phyloP scores from a whole-genome alignment of 148 eudicot species.

The Silene uniflora region DNA sequence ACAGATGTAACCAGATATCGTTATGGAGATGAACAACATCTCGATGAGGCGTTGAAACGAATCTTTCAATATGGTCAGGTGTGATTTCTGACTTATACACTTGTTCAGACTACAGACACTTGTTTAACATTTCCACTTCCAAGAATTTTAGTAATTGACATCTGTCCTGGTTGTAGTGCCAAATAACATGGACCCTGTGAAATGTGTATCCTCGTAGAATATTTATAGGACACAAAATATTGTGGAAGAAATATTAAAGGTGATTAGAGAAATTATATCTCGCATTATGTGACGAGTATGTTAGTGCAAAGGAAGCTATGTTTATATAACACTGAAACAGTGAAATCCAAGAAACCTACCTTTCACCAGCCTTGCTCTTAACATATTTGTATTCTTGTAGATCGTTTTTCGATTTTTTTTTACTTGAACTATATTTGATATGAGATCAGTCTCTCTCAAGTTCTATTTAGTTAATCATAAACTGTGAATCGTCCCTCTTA shows the following conservation, averaged over 20 bases:
- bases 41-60: slow-evolving; percentile 92
- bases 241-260: background rate
- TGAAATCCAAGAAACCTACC: background rate
- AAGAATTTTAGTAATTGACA: background rate
- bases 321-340: background rate
- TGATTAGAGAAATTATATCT: background rate
- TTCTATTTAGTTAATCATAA: too few species aligned
- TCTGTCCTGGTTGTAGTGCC: background rate
- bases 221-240: background rate
- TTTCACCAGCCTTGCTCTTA: background rate
- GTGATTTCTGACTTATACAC: slow-evolving; percentile 20
- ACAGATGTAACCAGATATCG: slow-evolving; percentile 87
- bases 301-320: background rate
- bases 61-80: slow-evolving; percentile 97
- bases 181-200: background rate
- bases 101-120: background rate
- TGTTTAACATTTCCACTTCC: background rate
- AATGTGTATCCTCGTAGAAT: background rate
- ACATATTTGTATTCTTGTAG: background rate
- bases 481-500: too few species aligned
- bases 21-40: slow-evolving; percentile 97
- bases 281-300: too few species aligned
- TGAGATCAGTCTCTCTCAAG: too few species aligned
- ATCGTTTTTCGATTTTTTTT: background rate
- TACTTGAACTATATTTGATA: background rate